Percentiles rank a stretch among this genome's conserved stretches.
Conservation (phyloP, 2,329 filamentous ascomycete species). For the Botrytis fragariae region DNA sequence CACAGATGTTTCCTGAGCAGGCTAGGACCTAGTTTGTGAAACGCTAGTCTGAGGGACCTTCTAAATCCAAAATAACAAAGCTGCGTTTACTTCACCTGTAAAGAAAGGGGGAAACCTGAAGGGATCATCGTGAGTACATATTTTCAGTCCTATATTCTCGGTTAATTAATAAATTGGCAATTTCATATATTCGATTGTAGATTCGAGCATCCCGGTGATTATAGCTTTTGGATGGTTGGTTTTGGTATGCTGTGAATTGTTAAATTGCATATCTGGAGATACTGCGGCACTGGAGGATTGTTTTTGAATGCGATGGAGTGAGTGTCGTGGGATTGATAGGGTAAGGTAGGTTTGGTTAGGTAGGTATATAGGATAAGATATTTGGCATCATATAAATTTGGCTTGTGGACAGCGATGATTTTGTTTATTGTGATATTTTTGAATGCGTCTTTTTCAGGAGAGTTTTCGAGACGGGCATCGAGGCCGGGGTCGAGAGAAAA, state of each 20-base stretch:
- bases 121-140: background rate
- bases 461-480: rapidly evolving
- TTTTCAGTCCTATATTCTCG: rapidly evolving
- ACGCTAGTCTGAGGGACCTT: background rate
- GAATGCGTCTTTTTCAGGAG: background rate
- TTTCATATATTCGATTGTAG: background rate
- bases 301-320: background rate
- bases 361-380: background rate
- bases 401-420: background rate
- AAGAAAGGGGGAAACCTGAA: background rate
- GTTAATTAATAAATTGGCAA: rapidly evolving
- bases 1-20: background rate
- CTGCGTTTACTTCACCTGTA: background rate
- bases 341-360: background rate
- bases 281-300: background rate
- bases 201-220: rapidly evolving
- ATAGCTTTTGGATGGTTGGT: too few species aligned
- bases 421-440: background rate
- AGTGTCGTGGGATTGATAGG: rapidly evolving
- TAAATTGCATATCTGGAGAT: background rate
- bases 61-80: background rate
- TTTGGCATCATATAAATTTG: background rate
- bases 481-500: background rate
- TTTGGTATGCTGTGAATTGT: background rate
- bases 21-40: background rate